A percentile compares a stretch with the other conserved stretches of the same genome.
These are phyloP conservation scores for Yamadazyma phyllophila DNA, from an alignment of 805 yeast genomes.

Conservation along the genomic window DNA sequence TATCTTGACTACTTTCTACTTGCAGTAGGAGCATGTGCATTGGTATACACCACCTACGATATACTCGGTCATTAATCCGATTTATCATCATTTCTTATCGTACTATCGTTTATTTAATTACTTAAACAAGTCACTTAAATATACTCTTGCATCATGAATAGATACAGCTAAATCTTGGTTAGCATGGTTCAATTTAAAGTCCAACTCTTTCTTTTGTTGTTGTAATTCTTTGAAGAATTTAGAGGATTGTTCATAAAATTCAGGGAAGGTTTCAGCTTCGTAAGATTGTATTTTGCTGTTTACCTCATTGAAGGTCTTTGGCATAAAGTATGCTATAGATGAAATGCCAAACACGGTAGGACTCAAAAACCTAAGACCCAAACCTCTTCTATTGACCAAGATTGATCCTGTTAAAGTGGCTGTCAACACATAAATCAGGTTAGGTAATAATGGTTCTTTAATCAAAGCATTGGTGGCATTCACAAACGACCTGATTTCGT, in stretches of 20 bases:
- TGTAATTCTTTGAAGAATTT: slow-evolving; percentile 15
- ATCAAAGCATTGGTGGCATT: slow-evolving; percentile 34
- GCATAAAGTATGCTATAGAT: slow-evolving; percentile 50
- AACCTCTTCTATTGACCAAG: slow-evolving; percentile 43
- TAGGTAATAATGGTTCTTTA: slow-evolving; percentile 56
- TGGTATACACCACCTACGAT: slow-evolving; percentile 68
- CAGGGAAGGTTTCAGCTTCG: slow-evolving; percentile 32
- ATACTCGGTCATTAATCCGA: slow-evolving; percentile 28
- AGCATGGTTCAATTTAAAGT: slow-evolving; percentile 11
- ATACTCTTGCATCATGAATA: slow-evolving; percentile 28
- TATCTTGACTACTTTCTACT: slow-evolving; percentile 49
- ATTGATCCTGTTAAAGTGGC: slow-evolving; percentile 58
- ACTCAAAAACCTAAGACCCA: slow-evolving; percentile 49
- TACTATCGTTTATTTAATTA: slow-evolving; percentile 1
- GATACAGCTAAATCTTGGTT: slow-evolving; percentile 17
- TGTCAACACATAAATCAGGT: slow-evolving; percentile 52
- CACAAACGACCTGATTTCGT: slow-evolving; percentile 37
- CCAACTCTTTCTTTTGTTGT: slow-evolving; percentile 12
- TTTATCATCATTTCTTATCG: not conserved
- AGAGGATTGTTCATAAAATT: slow-evolving; percentile 26
- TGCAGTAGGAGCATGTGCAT: slow-evolving; percentile 55
- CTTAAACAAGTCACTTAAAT: slow-evolving; percentile 11
- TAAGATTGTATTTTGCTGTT: slow-evolving; percentile 19
- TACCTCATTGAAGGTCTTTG: slow-evolving; percentile 43
- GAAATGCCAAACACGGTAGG: slow-evolving; percentile 51